Evolutionary conservation across 1,284 basidiomycete genomes (phyloP), one percentile per base, ranked within the genome.

Genomic region (Ceratobasidium sp.): DNA sequence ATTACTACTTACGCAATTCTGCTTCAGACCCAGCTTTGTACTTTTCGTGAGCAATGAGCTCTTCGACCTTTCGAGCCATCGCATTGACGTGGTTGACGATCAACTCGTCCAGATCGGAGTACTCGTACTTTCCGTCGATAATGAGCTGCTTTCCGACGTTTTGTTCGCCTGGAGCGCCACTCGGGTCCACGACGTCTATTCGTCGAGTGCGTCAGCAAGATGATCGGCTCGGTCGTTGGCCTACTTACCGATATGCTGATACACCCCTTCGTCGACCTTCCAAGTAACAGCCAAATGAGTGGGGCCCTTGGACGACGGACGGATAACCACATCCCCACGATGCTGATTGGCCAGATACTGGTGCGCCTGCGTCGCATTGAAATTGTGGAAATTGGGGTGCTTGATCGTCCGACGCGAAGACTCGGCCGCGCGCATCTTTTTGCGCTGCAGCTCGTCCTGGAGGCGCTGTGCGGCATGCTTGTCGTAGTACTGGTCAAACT

Each of bases 341-440:
- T 95, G 94, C 79, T 94, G 91, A 73, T 90, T 90, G 69, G 94
- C 92, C 65, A 99, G 83, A 78, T 91, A 93, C 65, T 87, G 84
- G 79, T 99, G 96, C 1, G 97, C 96, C 74, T 98, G 92, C 22
- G 85, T 82, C 38, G 93, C 89, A 76, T 94, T 96, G 84, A 98
- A 91, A 77, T 97, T 94, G 77, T 96, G 93, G 86, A 98, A 99
- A 80, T 98, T 96, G 2, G 97, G 97, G 78, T 99, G 97, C 77
- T 98, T 96, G 82, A 99, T 94, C 54, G 96, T 88, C 29, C 97
- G 85, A 72, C 94, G 88, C 64, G 87, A 85, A 76, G 86, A 82
- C 77, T 91, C 86, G 50, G 88, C 87, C 77, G 94, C 88, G 1
- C 91, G 87, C 53, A 90, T 84, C 79, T 94, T 96, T 81, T 93